These are phyloP conservation scores for Xylaria telfairii DNA, from an alignment of 495 filamentous ascomycete genomes.

Conservation along the genomic window DNA sequence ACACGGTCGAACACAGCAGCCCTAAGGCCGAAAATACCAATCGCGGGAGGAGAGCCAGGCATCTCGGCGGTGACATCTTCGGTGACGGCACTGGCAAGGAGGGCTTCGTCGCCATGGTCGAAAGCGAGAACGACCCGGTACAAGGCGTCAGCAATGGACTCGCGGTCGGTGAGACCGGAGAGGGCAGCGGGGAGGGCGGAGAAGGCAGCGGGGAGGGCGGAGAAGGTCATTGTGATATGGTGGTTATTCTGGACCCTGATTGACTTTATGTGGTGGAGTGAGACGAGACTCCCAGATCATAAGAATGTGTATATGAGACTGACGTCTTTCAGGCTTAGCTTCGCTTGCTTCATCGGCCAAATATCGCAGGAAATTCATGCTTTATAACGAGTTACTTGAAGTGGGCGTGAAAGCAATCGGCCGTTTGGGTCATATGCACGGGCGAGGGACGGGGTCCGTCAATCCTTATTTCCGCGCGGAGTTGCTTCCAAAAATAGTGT, in stretches of 20 bases:
- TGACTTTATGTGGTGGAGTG: no score
- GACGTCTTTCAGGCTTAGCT: not conserved
- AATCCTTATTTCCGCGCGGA: no score
- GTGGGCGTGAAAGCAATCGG: not conserved
- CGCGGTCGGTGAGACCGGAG: conserved; percentile 24
- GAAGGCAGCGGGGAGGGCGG: conserved; percentile 6
- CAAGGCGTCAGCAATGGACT: conserved; percentile 24
- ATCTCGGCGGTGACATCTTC: conserved; percentile 22
- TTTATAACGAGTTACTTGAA: not conserved
- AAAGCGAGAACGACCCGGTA: conserved; percentile 19
- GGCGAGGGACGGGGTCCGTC: not conserved
- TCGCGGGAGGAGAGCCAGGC: conserved; percentile 1
- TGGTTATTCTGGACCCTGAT: not conserved
- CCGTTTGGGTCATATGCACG: not conserved
- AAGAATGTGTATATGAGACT: not conserved
- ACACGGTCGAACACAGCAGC: conserved; percentile 20
- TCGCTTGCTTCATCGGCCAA: not conserved
- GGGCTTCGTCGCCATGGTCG: conserved; percentile 25
- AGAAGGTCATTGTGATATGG: not conserved
- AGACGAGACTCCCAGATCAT: not conserved
- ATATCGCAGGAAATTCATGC: not conserved
- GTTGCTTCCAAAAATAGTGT: no score
- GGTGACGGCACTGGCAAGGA: conserved; percentile 10
- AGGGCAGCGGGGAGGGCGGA: conserved; percentile 7
- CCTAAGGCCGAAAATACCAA: conserved; percentile 20